phyloP scores from a whole-genome alignment of 352 stramenopile genomes.

The Phytophthora sojae region DNA sequence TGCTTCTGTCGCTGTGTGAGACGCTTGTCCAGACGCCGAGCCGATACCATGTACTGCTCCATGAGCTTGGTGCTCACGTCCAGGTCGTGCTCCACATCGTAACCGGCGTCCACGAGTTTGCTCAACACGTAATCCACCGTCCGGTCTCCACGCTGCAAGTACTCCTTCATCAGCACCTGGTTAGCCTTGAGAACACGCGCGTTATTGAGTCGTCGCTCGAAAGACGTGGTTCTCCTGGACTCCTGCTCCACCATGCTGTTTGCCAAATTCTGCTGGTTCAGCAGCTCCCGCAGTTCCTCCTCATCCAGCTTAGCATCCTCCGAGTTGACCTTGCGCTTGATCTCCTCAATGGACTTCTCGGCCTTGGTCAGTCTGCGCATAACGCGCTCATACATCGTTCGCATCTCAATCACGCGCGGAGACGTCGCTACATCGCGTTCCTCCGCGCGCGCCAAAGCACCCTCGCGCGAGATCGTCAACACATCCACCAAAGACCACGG shows the following conservation, averaged over 20 bases:
- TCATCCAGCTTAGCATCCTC: constrained; percentile 29
- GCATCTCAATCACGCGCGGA: constrained; percentile 55
- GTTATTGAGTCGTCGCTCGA: constrained; percentile 55
- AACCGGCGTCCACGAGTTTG: constrained; percentile 46
- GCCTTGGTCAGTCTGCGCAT: constrained; percentile 36
- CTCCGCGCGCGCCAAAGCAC: constrained; percentile 47
- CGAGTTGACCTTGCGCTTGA: constrained; percentile 20
- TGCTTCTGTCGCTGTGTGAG: constrained; percentile 58
- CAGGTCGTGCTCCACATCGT: constrained; percentile 52
- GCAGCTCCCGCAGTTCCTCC: constrained; percentile 29
- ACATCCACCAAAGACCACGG: constrained; percentile 63
- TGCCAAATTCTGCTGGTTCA: constrained; percentile 28
- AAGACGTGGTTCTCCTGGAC: constrained; percentile 38
- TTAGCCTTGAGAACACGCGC: constrained; percentile 52
- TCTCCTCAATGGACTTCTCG: constrained; percentile 23
- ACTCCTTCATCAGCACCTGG: constrained; percentile 58
- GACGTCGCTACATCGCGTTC: constrained; percentile 52
- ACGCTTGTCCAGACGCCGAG: constrained; percentile 62
- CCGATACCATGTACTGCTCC: constrained; percentile 82
- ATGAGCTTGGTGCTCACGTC: constrained; percentile 69
- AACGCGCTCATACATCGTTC: constrained; percentile 48
- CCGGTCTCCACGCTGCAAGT: constrained; percentile 54
- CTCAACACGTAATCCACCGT: constrained; percentile 54
- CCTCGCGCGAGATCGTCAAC: constrained; percentile 52
- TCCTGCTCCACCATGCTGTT: constrained; percentile 35